phyloP scores from a whole-genome alignment of 176 grass and related monocot species.

The Musa schizocarpa region DNA sequence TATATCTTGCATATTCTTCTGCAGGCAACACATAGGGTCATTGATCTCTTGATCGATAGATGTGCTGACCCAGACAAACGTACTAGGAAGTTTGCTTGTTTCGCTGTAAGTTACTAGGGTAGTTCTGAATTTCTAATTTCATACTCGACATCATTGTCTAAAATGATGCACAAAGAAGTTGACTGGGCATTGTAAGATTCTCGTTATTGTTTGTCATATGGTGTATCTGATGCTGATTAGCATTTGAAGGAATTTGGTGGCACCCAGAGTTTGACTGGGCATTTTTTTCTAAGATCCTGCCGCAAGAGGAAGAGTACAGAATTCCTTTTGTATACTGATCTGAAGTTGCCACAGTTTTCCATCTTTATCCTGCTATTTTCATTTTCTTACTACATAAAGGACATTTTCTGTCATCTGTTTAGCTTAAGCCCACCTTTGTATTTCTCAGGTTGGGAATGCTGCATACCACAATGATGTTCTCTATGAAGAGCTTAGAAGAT shows the following conservation, averaged over 20 bases:
- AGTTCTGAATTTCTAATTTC: no score
- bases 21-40: conserved; percentile 57
- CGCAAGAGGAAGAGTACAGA: neutral
- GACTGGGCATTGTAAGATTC: neutral
- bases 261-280: neutral
- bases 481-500: conserved; percentile 64
- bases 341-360: no score
- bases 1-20: conserved; percentile 8
- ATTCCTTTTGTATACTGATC: no score
- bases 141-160: neutral
- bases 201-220: neutral
- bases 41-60: conserved; percentile 82
- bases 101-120: conserved; percentile 58
- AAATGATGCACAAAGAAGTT: neutral
- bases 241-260: neutral
- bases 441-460: conserved; percentile 78
- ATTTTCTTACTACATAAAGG: neutral
- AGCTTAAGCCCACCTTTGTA: neutral
- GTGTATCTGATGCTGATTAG: neutral
- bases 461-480: conserved; percentile 92
- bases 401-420: neutral
- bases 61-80: conserved; percentile 88
- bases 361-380: neutral
- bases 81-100: conserved; percentile 92
- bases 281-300: neutral